Conservation (phyloP, 2,329 filamentous ascomycete genomes). For the Kalmusia sp. region DNA sequence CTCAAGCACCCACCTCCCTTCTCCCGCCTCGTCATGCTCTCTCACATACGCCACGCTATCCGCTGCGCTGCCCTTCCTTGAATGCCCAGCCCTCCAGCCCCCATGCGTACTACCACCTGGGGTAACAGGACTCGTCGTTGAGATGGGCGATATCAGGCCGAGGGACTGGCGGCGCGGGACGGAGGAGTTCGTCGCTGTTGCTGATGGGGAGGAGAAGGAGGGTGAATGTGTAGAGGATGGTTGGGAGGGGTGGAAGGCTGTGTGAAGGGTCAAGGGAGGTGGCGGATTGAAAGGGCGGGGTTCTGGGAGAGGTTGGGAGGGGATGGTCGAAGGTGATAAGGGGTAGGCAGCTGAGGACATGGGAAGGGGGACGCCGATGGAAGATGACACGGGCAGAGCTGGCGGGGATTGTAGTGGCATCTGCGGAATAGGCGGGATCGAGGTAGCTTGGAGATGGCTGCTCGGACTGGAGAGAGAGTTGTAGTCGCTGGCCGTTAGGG, state of each 20-base stretch:
- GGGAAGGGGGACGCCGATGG: conserved; percentile 23
- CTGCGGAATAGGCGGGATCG: conserved; percentile 8
- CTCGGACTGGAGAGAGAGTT: conserved; percentile 35
- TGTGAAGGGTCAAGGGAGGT: conserved; percentile 31
- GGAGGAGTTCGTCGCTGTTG: conserved; percentile 25
- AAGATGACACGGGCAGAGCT: conserved; percentile 24
- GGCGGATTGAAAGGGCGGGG: conserved; percentile 23
- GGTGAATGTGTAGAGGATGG: conserved; percentile 30
- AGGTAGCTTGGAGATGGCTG: conserved; percentile 9
- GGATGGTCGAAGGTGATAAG: conserved; percentile 27
- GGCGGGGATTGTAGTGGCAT: conserved; percentile 17
- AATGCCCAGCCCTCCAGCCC: conserved; percentile 40
- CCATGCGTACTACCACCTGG: conserved; percentile 35
- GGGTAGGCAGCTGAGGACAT: conserved; percentile 7
- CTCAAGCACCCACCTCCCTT: conserved; percentile 72
- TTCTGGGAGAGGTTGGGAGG: conserved; percentile 29
- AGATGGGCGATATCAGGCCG: conserved; percentile 41
- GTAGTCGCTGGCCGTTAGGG: conserved; percentile 39
- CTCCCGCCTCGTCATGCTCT: conserved; percentile 66
- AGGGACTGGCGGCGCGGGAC: conserved; percentile 36
- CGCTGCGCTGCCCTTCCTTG: conserved; percentile 56
- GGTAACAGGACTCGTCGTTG: conserved; percentile 40
- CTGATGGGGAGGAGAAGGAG: conserved; percentile 28
- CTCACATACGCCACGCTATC: conserved; percentile 74
- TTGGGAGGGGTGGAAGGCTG: conserved; percentile 25